Evolutionary conservation across 768 basidiomycete genomes (phyloP), one percentile per base, ranked within the genome.

Genomic region (Tulasnella sp.): DNA sequence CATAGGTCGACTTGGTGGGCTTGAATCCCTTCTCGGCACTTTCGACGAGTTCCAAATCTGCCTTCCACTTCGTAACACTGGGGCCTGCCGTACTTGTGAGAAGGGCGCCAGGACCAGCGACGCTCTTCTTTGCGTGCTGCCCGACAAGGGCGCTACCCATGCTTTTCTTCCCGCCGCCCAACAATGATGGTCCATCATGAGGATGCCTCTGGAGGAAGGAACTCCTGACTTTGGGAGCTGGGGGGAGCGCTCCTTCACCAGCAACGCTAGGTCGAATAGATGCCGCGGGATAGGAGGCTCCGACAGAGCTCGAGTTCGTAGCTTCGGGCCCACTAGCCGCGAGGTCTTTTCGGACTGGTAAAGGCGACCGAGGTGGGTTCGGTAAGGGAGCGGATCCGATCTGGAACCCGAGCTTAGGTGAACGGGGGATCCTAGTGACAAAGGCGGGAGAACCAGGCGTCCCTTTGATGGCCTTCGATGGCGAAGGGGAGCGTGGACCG

Each of bases 101-200:
- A 13, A 39, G 57, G 29, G 48, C 75, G 26, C 35, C 46, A 37
- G 48, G 32, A 7, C 40, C 75, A 13, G 29, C 75, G 16, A 76
- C 57, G 40, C 75, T 76, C 55, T 76, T 76, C 75, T 76, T 76
- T 5, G 55, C 57, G 40, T 44, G 44, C 44, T 44, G 44, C 7
- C 44, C 44, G 44, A 44, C 57, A 26, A 76, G 42, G 10, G 75
- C 75, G 32, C 29, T 39, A 2, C 75, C 75, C 67, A 76, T 61
- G n/a, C 51, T 76, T 39, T 76, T 51, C 57, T 76, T 76, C 23
- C 46, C 46, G 16, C 29, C 61, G 32, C 61, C 61, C 61, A 67
- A 35, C 29, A 67, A 29, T 32, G 61, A 67, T 16, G 61, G 61
- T 13, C 29, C 61, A 18, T 67, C 61, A 13, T 67, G 61, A 35